Evolutionary conservation across 257 asterid genomes (phyloP), one percentile per base, ranked within the genome.

Genomic region (Misopates orontium): DNA sequence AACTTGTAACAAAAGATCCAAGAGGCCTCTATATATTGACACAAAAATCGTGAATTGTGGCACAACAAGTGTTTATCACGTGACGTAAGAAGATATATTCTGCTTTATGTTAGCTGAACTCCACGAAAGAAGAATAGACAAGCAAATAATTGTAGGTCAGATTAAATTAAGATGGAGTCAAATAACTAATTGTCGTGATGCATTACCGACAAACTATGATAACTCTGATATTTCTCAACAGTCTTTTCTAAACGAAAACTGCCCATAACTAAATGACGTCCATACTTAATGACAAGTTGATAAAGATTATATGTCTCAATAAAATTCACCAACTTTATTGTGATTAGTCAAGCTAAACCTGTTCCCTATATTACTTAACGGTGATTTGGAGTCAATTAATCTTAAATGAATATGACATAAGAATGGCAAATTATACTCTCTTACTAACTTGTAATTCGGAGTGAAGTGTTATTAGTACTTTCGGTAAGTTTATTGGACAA

Each of bases 211-310:
- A 17, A 36, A 32, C 40, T 58, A 58, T 23, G 42, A 66, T 53
- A 70, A 72, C 21, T 44, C 49, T 48, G 53, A 71, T 68, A 71
- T 64, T 56, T 75, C 63, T 39, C 28, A 23, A 75, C 62, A 75
- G 80, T 72, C 72, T 44, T 66, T 62, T 73, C 76, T 28, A 45
- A 63, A 62, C 76, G 85, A 76, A 70, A 73, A 76, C 75, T 70
- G 77, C 79, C 73, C 63, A 79, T 71, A 41, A 71, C 57, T 24
- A 50, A 60, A 80, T 77, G 83, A 75, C 73, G 66, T 57, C 77
- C 71, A 51, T 52, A 41, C 17, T 53, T 70, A 28, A 70, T 65
- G 79, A 73, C 80, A 70, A 73, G 48, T 78, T 73, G 77, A 61
- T 63, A 66, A 41, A 12, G 15, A 18, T 6, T 49, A 49, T 72